Percentiles rank a stretch among this genome's conserved stretches.
Evolutionary conservation across 1,284 basidiomycete species (phyloP).

Genomic region (Sporisorium exsertum): DNA sequence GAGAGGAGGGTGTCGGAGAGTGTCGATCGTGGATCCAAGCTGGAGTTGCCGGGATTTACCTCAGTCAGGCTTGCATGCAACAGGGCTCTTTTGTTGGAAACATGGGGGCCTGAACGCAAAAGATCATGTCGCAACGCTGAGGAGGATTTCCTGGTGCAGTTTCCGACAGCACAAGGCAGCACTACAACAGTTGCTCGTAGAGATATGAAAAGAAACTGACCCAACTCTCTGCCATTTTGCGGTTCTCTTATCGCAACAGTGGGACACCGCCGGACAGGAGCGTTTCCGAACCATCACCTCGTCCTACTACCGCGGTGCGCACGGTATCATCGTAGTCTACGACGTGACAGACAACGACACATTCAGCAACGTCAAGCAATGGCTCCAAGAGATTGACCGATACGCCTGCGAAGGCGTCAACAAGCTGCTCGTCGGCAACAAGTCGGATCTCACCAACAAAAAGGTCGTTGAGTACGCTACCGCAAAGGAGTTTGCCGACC

Average conservation of each 20-base stretch:
- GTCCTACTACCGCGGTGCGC: conserved; percentile 91
- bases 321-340: conserved; percentile 97
- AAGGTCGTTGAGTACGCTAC: conserved; percentile 98
- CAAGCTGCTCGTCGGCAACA: conserved; percentile 97
- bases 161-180: not conserved
- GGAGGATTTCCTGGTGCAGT: not conserved
- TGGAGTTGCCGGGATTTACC: not conserved
- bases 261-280: conserved; percentile 71
- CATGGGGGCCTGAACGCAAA: not conserved
- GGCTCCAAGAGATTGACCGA: conserved; percentile 99
- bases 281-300: conserved; percentile 85
- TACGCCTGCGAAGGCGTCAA: conserved; percentile 99
- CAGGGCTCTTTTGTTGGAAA: not conserved
- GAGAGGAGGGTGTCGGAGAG: not conserved
- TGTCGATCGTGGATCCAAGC: too few species aligned
- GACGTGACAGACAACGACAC: conserved; percentile 94
- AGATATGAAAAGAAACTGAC: conserved; percentile 10
- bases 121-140: not conserved
- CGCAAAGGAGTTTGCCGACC: conserved; percentile 79
- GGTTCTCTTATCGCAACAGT: conserved; percentile 50
- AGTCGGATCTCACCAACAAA: conserved; percentile 96
- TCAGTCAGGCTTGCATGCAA: not conserved
- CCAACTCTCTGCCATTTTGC: not conserved
- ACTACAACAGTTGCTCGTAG: conserved; percentile 17
- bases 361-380: conserved; percentile 98